phyloP scores from a whole-genome alignment of 139 green algal species.

The Chlorella vulgaris region DNA sequence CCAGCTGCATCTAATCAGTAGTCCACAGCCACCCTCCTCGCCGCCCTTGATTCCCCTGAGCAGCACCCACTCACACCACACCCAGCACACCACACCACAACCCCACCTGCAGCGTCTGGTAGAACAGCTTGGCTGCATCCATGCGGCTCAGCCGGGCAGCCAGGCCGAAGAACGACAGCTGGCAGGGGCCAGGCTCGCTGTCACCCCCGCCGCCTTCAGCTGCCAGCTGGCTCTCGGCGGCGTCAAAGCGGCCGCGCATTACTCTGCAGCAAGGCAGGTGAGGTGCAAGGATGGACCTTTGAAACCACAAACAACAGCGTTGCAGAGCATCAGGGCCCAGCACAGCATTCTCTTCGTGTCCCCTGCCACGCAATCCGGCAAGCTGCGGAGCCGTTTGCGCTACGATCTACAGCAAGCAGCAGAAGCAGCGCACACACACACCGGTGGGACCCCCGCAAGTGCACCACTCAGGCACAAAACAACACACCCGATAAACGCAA shows the following conservation, averaged over 20 bases:
- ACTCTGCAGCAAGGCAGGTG: constrained; percentile 10
- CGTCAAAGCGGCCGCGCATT: constrained; percentile 24
- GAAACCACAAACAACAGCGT: not conserved
- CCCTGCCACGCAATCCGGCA: too few relatives aligned
- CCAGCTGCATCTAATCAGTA: too few relatives aligned
- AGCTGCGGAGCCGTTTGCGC: too few relatives aligned
- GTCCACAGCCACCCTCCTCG: too few relatives aligned
- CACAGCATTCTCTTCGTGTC: too few relatives aligned
- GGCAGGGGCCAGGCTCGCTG: not conserved
- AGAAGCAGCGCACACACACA: not conserved
- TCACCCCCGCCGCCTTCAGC: not conserved
- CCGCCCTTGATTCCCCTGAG: too few relatives aligned
- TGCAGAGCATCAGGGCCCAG: not conserved
- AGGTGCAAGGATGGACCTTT: not conserved
- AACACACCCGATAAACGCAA: constrained; percentile 12
- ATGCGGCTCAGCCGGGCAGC: constrained; percentile 23
- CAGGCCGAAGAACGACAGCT: constrained; percentile 25
- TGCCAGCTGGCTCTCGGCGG: constrained; percentile 5
- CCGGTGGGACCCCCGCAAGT: too few relatives aligned
- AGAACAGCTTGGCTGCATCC: constrained; percentile 46
- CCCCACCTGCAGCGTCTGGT: constrained; percentile 31
- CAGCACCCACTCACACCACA: too few relatives aligned
- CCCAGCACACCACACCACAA: not conserved
- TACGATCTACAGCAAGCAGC: too few relatives aligned
- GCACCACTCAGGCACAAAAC: too few relatives aligned